Evolutionary conservation across 495 filamentous ascomycete genomes (phyloP).

Genomic region (Melanomma pulvis-pyrius): DNA sequence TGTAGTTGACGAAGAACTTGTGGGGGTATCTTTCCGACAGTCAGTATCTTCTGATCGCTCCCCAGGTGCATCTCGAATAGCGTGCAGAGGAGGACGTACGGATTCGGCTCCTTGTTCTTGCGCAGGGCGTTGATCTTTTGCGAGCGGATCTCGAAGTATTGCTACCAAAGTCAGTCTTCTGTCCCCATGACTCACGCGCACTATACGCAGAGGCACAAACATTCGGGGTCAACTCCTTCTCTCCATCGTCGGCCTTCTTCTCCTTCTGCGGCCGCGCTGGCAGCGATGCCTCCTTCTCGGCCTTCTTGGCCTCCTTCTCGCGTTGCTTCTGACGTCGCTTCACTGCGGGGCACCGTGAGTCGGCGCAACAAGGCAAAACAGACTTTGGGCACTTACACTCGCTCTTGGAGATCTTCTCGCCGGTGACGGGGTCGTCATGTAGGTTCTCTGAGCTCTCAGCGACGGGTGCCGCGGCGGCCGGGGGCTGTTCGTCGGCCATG

Average conservation of each 20-base stretch:
- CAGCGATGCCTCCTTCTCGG: slow-evolving; percentile 71
- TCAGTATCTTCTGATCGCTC: not conserved
- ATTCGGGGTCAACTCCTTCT: slow-evolving; percentile 87
- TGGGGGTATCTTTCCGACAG: slow-evolving; percentile 68
- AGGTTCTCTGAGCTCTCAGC: slow-evolving; percentile 33
- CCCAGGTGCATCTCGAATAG: not conserved
- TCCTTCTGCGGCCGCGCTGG: slow-evolving; percentile 67
- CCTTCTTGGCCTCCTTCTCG: slow-evolving; percentile 82
- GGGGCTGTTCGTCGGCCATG: slow-evolving; percentile 28
- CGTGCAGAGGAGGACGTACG: slow-evolving; percentile 40
- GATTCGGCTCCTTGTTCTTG: slow-evolving; percentile 77
- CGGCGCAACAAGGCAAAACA: not conserved
- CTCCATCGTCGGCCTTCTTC: slow-evolving; percentile 65
- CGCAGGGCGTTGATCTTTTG: slow-evolving; percentile 82
- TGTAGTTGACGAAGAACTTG: slow-evolving; percentile 88
- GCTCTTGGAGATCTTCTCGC: slow-evolving; percentile 48
- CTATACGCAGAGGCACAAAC: slow-evolving; percentile 51
- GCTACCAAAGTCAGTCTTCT: slow-evolving; percentile 52
- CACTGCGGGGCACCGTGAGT: slow-evolving; percentile 35
- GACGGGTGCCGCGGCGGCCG: slow-evolving; percentile 2
- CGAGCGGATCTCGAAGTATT: slow-evolving; percentile 97
- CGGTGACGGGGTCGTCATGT: slow-evolving; percentile 46
- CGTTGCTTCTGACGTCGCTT: slow-evolving; percentile 96
- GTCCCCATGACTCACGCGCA: not conserved
- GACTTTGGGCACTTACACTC: slow-evolving; percentile 37